These are phyloP conservation scores for Fusarium sarcochroum DNA, from an alignment of 2,329 filamentous ascomycete species.

Conservation along the genomic window DNA sequence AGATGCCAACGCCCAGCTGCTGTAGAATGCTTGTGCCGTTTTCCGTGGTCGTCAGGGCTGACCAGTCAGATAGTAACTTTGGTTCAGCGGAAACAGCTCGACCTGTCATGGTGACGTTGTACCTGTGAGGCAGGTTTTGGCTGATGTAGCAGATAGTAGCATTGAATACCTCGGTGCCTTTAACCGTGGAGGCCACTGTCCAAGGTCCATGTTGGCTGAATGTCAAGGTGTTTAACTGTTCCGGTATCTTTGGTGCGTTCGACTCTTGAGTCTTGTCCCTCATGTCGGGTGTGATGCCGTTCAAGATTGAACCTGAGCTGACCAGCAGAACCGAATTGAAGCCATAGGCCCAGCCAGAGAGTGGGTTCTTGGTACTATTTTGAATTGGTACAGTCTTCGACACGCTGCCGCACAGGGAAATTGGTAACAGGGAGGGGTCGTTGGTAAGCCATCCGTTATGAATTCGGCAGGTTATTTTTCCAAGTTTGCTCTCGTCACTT, in stretches of 20 bases:
- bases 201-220: constrained; percentile 2
- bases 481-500: not conserved
- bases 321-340: constrained; percentile 9
- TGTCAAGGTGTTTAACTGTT: not conserved
- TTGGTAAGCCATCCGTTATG: too few relatives aligned
- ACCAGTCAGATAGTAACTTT: constrained; percentile 2
- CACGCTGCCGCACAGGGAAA: not conserved
- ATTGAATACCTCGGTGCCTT: constrained; percentile 7
- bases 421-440: not conserved
- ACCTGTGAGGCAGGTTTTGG: constrained; percentile 12
- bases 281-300: not conserved
- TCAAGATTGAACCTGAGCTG: constrained; percentile 8
- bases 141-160: constrained; percentile 13
- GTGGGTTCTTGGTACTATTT: not conserved
- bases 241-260: not conserved
- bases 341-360: constrained; percentile 18
- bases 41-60: not conserved
- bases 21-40: not conserved
- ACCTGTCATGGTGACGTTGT: constrained; percentile 22
- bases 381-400: not conserved
- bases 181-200: not conserved
- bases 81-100: constrained; percentile 15
- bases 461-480: too few relatives aligned
- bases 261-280: not conserved
- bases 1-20: constrained; percentile 7